phyloP scores from a whole-genome alignment of 345 rosid genomes.

The Acer campestre region DNA sequence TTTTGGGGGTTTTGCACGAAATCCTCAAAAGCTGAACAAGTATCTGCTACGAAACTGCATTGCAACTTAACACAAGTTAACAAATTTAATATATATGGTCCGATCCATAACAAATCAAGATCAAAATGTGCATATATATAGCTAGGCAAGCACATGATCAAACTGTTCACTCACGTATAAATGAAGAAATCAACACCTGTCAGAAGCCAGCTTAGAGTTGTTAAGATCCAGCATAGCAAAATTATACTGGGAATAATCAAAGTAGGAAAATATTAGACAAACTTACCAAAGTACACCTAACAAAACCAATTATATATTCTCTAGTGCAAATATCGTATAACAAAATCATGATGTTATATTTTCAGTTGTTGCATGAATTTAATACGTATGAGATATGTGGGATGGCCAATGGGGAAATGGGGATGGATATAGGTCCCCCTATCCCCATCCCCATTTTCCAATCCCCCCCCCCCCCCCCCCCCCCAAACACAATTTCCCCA shows the following conservation, averaged over 20 bases:
- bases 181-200: constrained; percentile 69
- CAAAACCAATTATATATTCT: too few species aligned
- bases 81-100: background rate
- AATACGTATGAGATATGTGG: too few species aligned
- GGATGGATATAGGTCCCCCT: too few species aligned
- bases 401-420: too few species aligned
- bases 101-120: background rate
- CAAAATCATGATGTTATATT: too few species aligned
- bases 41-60: constrained; percentile 58
- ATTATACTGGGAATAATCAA: constrained; percentile 57
- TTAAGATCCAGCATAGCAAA: constrained; percentile 66
- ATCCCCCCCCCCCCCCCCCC: too few species aligned
- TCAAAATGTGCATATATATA: background rate
- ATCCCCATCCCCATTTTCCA: too few species aligned
- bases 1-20: constrained; percentile 49
- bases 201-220: constrained; percentile 58
- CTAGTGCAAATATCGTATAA: too few species aligned
- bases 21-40: constrained; percentile 55
- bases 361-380: too few species aligned
- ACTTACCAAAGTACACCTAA: too few species aligned
- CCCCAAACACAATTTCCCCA: fast-evolving
- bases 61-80: background rate
- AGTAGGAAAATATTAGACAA: background rate
- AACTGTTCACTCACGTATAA: constrained; percentile 48
- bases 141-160: background rate